Percentiles rank a stretch among this genome's conserved stretches.
Conservation (phyloP, 345 rosid genomes). For the Ceriops tagal region DNA sequence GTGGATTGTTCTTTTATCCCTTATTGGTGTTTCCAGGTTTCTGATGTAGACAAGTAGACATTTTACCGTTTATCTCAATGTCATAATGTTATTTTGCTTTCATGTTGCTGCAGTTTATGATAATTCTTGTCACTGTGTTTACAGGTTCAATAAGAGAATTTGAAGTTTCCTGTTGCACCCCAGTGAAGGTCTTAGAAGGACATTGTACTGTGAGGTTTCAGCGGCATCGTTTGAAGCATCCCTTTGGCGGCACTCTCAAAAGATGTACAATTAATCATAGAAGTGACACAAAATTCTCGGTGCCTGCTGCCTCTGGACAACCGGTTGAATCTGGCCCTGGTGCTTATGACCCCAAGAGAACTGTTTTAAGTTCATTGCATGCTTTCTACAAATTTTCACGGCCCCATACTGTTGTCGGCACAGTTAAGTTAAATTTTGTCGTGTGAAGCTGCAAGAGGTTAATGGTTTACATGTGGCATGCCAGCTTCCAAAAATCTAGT, state of each 20-base stretch:
- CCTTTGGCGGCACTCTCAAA: slow-evolving; percentile 18
- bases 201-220: slow-evolving; percentile 19
- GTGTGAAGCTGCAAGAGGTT: background rate
- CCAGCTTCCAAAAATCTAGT: background rate
- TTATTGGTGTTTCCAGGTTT: background rate
- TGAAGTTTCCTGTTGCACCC: slow-evolving; percentile 31
- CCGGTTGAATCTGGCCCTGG: slow-evolving; percentile 51
- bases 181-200: slow-evolving; percentile 29
- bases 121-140: background rate
- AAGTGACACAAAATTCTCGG: slow-evolving; percentile 33
- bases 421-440: slow-evolving; percentile 58
- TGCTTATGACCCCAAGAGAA: slow-evolving; percentile 38
- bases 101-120: background rate
- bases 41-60: background rate
- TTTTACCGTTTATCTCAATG: background rate
- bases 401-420: slow-evolving; percentile 92
- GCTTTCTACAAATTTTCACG: slow-evolving; percentile 91
- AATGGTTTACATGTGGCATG: background rate
- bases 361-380: slow-evolving; percentile 46
- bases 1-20: background rate
- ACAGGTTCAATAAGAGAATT: slow-evolving; percentile 32
- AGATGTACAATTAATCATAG: slow-evolving; percentile 20
- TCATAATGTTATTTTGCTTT: too few species aligned
- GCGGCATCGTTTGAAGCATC: slow-evolving; percentile 28
- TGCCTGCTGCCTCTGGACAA: slow-evolving; percentile 56